Evolutionary conservation across 2,329 filamentous ascomycete genomes (phyloP).

Genomic region (Lasiodiplodia hormozganensis): DNA sequence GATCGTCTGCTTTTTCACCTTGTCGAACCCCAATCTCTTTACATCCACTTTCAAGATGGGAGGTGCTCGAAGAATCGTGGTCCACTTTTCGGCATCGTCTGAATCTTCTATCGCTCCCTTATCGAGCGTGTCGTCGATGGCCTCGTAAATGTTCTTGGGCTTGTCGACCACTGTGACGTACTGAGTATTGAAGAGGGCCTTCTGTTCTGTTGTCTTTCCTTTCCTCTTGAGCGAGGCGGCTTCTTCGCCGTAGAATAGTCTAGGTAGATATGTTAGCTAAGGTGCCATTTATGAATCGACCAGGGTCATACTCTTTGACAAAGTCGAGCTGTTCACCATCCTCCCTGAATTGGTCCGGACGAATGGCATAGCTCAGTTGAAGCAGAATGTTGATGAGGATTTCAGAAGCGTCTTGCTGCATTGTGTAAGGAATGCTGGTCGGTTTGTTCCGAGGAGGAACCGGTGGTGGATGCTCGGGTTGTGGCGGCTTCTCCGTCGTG

Average conservation of each 20-base stretch:
- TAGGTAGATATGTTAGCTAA: neutral
- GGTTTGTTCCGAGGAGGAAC: slow-evolving; percentile 59
- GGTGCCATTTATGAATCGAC: neutral
- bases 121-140: slow-evolving; percentile 85
- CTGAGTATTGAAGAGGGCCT: slow-evolving; percentile 68
- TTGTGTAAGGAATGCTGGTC: slow-evolving; percentile 50
- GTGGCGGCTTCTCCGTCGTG: neutral
- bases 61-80: slow-evolving; percentile 67
- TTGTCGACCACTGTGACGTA: slow-evolving; percentile 65
- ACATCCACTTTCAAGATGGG: slow-evolving; percentile 90
- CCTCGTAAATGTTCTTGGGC: slow-evolving; percentile 76
- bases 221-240: slow-evolving; percentile 45
- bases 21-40: slow-evolving; percentile 78
- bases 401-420: slow-evolving; percentile 93
- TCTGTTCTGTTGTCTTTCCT: slow-evolving; percentile 54
- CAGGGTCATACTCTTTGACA: slow-evolving; percentile 65
- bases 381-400: slow-evolving; percentile 93
- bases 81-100: slow-evolving; percentile 37
- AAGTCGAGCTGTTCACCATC: slow-evolving; percentile 81
- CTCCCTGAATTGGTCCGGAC: slow-evolving; percentile 68
- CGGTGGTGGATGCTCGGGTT: slow-evolving; percentile 58
- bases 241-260: slow-evolving; percentile 46
- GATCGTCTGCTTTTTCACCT: slow-evolving; percentile 61
- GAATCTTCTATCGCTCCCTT: slow-evolving; percentile 67
- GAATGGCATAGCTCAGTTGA: slow-evolving; percentile 87